Conservation (phyloP, 257 asterid species). For the Perilla frutescens region DNA sequence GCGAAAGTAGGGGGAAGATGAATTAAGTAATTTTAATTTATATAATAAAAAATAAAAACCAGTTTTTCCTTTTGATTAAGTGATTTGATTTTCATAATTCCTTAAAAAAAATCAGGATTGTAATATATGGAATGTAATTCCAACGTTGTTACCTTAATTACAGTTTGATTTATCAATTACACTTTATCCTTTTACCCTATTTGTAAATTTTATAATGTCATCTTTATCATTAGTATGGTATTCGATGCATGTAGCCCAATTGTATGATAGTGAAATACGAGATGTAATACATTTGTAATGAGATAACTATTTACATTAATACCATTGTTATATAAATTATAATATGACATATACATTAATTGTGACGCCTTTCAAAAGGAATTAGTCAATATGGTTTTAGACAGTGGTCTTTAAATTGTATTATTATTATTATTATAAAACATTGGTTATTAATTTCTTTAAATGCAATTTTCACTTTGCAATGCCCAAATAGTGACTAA, state of each 20-base stretch:
- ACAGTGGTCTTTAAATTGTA: background rate
- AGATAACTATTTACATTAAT: background rate
- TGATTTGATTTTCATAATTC: too few species aligned
- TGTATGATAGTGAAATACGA: background rate
- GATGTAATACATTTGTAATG: background rate
- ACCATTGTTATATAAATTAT: background rate
- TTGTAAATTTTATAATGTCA: too few species aligned
- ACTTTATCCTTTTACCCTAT: too few species aligned
- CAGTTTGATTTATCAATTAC: background rate
- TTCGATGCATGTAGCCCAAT: background rate
- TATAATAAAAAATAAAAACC: too few species aligned
- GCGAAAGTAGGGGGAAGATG: background rate
- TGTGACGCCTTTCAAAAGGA: background rate
- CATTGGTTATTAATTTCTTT: background rate
- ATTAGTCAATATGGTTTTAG: background rate
- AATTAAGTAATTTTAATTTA: too few species aligned
- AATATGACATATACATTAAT: background rate
- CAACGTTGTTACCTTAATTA: background rate
- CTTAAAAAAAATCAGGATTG: background rate
- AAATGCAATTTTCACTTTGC: conserved; percentile 25
- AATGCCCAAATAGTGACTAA: background rate
- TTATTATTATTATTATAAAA: background rate
- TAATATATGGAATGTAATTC: background rate
- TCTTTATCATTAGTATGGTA: too few species aligned
- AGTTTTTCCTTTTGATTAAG: too few species aligned